Evolutionary conservation across 495 filamentous ascomycete genomes (phyloP), one percentile per base, ranked within the genome.

Genomic region (Evansstolkia leycettana): DNA sequence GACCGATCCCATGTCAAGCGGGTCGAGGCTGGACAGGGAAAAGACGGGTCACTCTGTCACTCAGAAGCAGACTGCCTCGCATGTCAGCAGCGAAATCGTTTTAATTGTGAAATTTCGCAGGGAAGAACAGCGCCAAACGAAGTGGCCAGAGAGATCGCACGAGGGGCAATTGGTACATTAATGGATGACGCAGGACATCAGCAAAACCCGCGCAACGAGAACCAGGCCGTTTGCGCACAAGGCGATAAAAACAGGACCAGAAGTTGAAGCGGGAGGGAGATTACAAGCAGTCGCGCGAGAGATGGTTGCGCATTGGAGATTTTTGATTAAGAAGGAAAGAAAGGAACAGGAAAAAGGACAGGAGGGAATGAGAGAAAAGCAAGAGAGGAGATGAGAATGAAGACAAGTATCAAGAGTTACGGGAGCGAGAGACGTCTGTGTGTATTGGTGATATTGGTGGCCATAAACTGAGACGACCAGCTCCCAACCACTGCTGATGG

Each of bases 1-100:
- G 34, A 65, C 54, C 41, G 61, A 62, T 52, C 59, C 63, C 60
- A 70, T 70, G 46, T 59, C 63, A 48, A 41, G 50, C 24, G 20
- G 20, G 20, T 23, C 20, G 12, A 27, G 2, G 11, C 13, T 15
- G 8, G 16, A 27, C 4, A 29, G 11, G 12, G 5, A 29, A 15
- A 29, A 15, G 12, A 29, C 5, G 5, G 27, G 12, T n/a, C 4
- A 29, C 10, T 29, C 24, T 7, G 11, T 26, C 24, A 29, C 5
- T 29, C 27, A 14, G 11, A n/a, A 24, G 17, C 20, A 4, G n/a
- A 23, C 20, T 23, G 20, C n/a, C 33, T 18, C 12, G 23, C 25
- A 30, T 28, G 44, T 50, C 36, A 47, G 47, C 33, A 32, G 42
- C 5, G 11, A 29, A n/a, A n/a, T n/a, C 4, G 12, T 29, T n/a